Percentiles rank a stretch among this genome's conserved stretches.
phyloP scores from a whole-genome alignment of 1,284 basidiomycete species.

The Cutaneotrichosporon cavernicola region DNA sequence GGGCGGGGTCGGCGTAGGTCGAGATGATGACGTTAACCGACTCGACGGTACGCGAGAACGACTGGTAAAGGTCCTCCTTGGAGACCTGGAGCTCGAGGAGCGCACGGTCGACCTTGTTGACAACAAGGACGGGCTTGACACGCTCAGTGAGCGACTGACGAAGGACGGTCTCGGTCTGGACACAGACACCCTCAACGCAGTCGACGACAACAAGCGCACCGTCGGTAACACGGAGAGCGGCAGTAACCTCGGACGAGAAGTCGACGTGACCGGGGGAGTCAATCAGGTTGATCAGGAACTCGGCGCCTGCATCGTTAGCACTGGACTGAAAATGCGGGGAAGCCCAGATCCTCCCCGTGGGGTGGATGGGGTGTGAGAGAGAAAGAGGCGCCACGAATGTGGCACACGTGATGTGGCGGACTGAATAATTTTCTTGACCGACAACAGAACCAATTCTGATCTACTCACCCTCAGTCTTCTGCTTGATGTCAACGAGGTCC shows the following conservation, averaged over 20 bases:
- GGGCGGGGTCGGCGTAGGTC: constrained; percentile 90
- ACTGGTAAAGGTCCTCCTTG: constrained; percentile 97
- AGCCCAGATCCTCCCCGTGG: too few relatives aligned
- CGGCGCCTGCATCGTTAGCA: constrained; percentile 62
- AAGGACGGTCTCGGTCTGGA: constrained; percentile 99
- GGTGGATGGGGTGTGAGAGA: neutral
- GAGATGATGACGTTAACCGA: constrained; percentile 98
- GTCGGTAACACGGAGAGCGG: constrained; percentile 98
- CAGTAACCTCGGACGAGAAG: constrained; percentile 99
- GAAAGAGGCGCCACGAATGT: neutral
- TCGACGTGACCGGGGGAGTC: constrained; percentile 99
- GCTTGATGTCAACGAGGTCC: constrained; percentile 77
- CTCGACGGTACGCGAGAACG: constrained; percentile 97
- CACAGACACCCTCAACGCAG: constrained; percentile 99
- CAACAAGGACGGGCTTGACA: constrained; percentile 99
- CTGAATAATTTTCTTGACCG: constrained; percentile 1
- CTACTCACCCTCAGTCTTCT: constrained; percentile 81
- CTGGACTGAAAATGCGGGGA: neutral
- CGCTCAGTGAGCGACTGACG: constrained; percentile 97
- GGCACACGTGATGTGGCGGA: neutral
- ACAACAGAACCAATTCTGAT: neutral
- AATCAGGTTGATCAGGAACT: constrained; percentile 99
- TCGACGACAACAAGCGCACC: constrained; percentile 99
- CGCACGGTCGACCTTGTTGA: constrained; percentile 99
- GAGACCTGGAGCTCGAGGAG: constrained; percentile 96